These are phyloP conservation scores for Lepidium africanum DNA, from an alignment of 345 rosid species.

Conservation along the genomic window DNA sequence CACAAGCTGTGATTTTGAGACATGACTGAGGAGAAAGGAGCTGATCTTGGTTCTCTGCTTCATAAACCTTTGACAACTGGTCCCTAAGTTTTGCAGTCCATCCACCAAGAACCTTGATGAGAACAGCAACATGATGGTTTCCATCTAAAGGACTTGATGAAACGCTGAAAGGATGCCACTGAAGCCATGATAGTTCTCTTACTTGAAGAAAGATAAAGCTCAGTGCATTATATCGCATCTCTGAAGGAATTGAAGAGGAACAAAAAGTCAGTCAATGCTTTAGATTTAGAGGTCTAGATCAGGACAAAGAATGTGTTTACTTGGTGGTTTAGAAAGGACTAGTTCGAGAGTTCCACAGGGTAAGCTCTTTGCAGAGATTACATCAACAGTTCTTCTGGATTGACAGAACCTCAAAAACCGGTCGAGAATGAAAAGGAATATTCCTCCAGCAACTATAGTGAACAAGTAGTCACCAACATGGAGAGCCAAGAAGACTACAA, in stretches of 20 bases:
- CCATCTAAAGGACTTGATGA: slow-evolving; percentile 90
- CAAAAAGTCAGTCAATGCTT: neutral
- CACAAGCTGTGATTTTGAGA: slow-evolving; percentile 54
- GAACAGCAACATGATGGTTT: slow-evolving; percentile 52
- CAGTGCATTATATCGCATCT: slow-evolving; percentile 70
- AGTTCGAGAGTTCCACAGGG: slow-evolving; percentile 81
- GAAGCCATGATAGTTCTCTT: slow-evolving; percentile 80
- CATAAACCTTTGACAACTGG: slow-evolving; percentile 28
- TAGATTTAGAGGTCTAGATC: neutral
- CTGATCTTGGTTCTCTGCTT: slow-evolving; percentile 26
- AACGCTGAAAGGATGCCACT: slow-evolving; percentile 98
- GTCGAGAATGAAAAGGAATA: slow-evolving; percentile 77
- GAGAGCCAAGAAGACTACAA: slow-evolving; percentile 69
- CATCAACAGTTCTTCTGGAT: slow-evolving; percentile 58
- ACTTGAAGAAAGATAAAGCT: slow-evolving; percentile 85
- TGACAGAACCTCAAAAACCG: slow-evolving; percentile 90
- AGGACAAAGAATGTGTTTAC: slow-evolving; percentile 33
- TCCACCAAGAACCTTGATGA: slow-evolving; percentile 72
- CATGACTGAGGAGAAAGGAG: slow-evolving; percentile 4
- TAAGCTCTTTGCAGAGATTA: slow-evolving; percentile 65
- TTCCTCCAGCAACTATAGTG: slow-evolving; percentile 67
- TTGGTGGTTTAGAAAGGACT: slow-evolving; percentile 59
- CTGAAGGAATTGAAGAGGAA: slow-evolving; percentile 21
- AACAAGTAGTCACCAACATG: slow-evolving; percentile 76
- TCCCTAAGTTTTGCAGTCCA: slow-evolving; percentile 71